phyloP scores from a whole-genome alignment of 1,139 yeast species.

The Blastobotrys petasosporus region DNA sequence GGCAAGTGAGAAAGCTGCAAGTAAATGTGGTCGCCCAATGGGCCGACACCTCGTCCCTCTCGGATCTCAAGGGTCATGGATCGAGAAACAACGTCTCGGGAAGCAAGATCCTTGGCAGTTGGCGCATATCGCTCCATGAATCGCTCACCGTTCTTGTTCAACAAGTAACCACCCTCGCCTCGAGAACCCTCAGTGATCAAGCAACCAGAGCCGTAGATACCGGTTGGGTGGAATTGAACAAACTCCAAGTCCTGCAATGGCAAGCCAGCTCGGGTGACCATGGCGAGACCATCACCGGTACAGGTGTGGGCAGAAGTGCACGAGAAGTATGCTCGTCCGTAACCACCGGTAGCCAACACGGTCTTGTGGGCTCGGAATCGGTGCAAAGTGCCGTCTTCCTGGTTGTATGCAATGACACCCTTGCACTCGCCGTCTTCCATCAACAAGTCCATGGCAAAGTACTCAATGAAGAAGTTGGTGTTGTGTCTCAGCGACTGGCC shows the following conservation, averaged over 20 bases:
- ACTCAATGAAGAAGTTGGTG: slow-evolving; percentile 96
- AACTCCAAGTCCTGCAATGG: slow-evolving; percentile 97
- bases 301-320: slow-evolving; percentile 99
- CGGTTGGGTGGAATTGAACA: slow-evolving; percentile 98
- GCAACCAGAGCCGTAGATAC: slow-evolving; percentile 98
- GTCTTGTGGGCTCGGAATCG: slow-evolving; percentile 97
- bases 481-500: slow-evolving; percentile 96
- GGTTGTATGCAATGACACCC: slow-evolving; percentile 96
- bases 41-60: slow-evolving; percentile 99
- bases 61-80: slow-evolving; percentile 98
- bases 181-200: slow-evolving; percentile 98
- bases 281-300: slow-evolving; percentile 98
- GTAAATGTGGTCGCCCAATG: slow-evolving; percentile 89
- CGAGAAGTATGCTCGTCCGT: slow-evolving; percentile 97
- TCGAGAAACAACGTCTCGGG: slow-evolving; percentile 97
- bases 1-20: slow-evolving; percentile 95
- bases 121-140: slow-evolving; percentile 99
- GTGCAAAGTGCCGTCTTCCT: slow-evolving; percentile 98
- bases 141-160: slow-evolving; percentile 97
- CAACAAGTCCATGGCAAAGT: slow-evolving; percentile 89
- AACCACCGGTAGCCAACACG: slow-evolving; percentile 97
- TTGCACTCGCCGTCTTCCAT: slow-evolving; percentile 96
- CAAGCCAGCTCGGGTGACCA: slow-evolving; percentile 97
- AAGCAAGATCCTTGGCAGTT: slow-evolving; percentile 95
- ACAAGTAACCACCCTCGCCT: slow-evolving; percentile 98